phyloP scores from a whole-genome alignment of 2,329 filamentous ascomycete genomes.

The Ascomycota sp. region DNA sequence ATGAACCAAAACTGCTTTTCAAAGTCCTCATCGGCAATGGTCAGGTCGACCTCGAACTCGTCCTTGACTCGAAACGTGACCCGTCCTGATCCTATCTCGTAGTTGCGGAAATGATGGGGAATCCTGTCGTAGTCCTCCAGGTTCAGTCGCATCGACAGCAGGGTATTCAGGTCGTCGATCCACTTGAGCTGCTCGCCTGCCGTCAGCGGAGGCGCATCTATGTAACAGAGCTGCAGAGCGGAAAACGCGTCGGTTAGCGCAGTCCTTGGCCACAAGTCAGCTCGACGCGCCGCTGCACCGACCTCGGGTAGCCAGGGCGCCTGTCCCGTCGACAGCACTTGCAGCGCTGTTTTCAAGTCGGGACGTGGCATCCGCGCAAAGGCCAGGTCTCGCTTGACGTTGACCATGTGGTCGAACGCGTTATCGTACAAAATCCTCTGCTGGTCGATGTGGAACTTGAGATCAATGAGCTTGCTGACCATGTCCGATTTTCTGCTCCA shows the following conservation, averaged over 20 bases:
- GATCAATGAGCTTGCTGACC: constrained; percentile 73
- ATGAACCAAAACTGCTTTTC: constrained; percentile 83
- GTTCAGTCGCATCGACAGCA: constrained; percentile 65
- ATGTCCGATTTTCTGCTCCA: constrained; percentile 68
- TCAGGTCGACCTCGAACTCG: constrained; percentile 87
- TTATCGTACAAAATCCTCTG: constrained; percentile 39
- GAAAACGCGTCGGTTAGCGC: not conserved
- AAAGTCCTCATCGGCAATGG: constrained; percentile 69
- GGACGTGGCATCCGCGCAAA: constrained; percentile 67
- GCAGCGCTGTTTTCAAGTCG: constrained; percentile 73
- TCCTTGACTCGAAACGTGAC: constrained; percentile 67
- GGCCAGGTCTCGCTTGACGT: constrained; percentile 53
- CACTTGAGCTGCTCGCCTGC: constrained; percentile 52
- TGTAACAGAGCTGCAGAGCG: constrained; percentile 44
- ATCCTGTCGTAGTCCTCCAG: constrained; percentile 60
- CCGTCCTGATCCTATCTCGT: constrained; percentile 63
- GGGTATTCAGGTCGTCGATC: constrained; percentile 63
- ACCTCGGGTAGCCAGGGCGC: constrained; percentile 64
- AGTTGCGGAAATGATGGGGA: constrained; percentile 58
- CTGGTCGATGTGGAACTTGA: constrained; percentile 53
- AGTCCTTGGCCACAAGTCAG: not conserved
- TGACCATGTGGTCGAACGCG: constrained; percentile 41
- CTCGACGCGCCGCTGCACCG: constrained; percentile 11
- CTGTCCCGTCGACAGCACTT: constrained; percentile 62
- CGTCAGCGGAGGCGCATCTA: constrained; percentile 51